These are phyloP conservation scores for Pseudocercospora cruenta DNA, from an alignment of 2,329 filamentous ascomycete genomes.

Conservation along the genomic window DNA sequence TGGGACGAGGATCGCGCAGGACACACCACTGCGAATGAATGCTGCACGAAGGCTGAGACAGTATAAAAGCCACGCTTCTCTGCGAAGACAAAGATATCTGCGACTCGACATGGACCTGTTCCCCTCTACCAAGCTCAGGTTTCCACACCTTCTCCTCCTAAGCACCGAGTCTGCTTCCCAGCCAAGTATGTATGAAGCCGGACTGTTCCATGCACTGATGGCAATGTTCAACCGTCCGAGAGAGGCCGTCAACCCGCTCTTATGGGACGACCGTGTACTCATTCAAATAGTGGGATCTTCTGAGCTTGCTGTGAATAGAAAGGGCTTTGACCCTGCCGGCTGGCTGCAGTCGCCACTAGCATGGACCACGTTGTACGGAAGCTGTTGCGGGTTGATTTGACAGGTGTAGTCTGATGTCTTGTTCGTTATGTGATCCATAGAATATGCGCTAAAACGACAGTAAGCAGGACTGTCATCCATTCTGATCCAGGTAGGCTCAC, in stretches of 20 bases:
- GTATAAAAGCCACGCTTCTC: not conserved
- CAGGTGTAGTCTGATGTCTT: constrained; percentile 26
- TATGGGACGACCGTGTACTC: not conserved
- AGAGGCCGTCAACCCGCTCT: not conserved
- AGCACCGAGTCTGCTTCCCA: not conserved
- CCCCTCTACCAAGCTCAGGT: not conserved
- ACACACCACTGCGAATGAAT: not conserved
- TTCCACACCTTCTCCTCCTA: not conserved
- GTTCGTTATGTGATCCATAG: constrained; percentile 21
- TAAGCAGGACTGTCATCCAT: not conserved
- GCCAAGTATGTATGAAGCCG: not conserved
- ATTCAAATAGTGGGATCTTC: not conserved
- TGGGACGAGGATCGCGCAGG: not conserved
- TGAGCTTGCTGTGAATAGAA: constrained; percentile 8
- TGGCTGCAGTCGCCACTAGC: constrained; percentile 31
- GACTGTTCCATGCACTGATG: not conserved
- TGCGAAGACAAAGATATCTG: not conserved
- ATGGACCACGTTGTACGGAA: constrained; percentile 17
- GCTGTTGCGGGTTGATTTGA: constrained; percentile 26
- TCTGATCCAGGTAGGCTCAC: constrained; percentile 2
- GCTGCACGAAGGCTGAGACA: not conserved
- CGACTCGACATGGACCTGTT: not conserved
- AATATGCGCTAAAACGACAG: constrained; percentile 2
- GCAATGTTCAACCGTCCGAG: not conserved
- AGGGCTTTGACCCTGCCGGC: constrained; percentile 12